phyloP scores from a whole-genome alignment of 2,329 filamentous ascomycete genomes.

The Drechslerella dactyloides region DNA sequence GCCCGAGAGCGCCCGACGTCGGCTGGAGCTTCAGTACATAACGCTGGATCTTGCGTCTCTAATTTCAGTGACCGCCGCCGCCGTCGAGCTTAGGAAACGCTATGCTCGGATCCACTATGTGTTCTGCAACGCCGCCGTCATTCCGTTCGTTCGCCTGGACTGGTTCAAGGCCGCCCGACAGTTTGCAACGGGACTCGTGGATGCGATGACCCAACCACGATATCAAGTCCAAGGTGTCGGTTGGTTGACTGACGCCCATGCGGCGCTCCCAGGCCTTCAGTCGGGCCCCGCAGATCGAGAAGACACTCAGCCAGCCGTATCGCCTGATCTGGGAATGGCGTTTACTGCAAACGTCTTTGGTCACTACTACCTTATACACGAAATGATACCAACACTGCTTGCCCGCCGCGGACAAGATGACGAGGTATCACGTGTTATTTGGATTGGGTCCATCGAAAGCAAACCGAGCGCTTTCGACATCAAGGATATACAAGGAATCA shows the following conservation, averaged over 20 bases:
- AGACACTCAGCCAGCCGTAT: conserved; percentile 58
- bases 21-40: conserved; percentile 49
- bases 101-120: conserved; percentile 77
- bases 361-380: conserved; percentile 86
- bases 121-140: conserved; percentile 86
- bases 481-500: conserved; percentile 77
- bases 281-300: conserved; percentile 45
- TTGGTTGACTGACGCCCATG: conserved; percentile 58
- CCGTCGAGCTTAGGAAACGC: conserved; percentile 14
- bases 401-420: conserved; percentile 59
- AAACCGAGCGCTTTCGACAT: conserved; percentile 64
- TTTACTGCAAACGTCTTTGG: conserved; percentile 95
- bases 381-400: conserved; percentile 75
- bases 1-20: conserved; percentile 5
- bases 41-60: conserved; percentile 53
- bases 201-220: conserved; percentile 75
- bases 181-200: conserved; percentile 68
- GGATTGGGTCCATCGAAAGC: conserved; percentile 84
- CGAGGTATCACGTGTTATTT: conserved; percentile 72
- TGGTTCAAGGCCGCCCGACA: conserved; percentile 67
- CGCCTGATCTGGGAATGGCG: conserved; percentile 70
- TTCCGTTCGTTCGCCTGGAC: conserved; percentile 81
- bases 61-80: conserved; percentile 47
- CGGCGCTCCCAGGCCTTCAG: neutral
- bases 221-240: conserved; percentile 71